Evolutionary conservation across 2,329 filamentous ascomycete species (phyloP).

Genomic region (Coleophoma crateriformis): DNA sequence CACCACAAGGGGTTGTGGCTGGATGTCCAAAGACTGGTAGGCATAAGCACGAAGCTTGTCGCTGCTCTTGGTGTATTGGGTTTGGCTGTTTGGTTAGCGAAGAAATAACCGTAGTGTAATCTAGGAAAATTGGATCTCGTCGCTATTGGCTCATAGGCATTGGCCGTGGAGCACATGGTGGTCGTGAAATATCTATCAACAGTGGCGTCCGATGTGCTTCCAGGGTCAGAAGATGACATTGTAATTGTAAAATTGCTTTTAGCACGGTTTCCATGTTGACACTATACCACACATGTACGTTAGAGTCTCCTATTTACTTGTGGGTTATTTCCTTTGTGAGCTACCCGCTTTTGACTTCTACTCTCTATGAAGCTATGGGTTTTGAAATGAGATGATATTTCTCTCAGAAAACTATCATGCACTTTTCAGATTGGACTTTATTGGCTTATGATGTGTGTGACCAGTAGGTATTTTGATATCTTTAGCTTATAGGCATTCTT

Average conservation of each 20-base stretch:
- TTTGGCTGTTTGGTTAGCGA: background rate
- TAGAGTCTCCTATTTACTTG: constrained; percentile 17
- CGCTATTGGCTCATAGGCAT: background rate
- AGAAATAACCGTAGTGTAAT: background rate
- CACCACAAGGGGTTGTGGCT: background rate
- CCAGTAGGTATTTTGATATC: constrained; percentile 20
- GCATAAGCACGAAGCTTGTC: background rate
- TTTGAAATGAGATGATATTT: constrained; percentile 23
- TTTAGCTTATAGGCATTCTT: constrained; percentile 18
- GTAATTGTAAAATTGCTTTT: background rate
- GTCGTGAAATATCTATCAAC: constrained; percentile 34
- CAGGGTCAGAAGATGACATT: constrained; percentile 46
- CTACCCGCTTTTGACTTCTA: constrained; percentile 31
- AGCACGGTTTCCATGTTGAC: constrained; percentile 16
- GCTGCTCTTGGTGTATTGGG: background rate
- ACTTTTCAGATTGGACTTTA: constrained; percentile 25
- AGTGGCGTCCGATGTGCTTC: constrained; percentile 53
- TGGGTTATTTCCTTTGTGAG: constrained; percentile 29
- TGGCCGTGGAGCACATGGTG: constrained; percentile 30
- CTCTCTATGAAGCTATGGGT: constrained; percentile 26
- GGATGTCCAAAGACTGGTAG: background rate
- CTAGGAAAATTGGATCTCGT: background rate
- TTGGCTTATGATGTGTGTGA: constrained; percentile 28
- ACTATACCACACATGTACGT: constrained; percentile 19
- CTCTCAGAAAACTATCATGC: constrained; percentile 11